A percentile compares a stretch with the other conserved stretches of the same genome.
Conservation (phyloP, 2,329 filamentous ascomycete species). For the Xylaria arbuscula region DNA sequence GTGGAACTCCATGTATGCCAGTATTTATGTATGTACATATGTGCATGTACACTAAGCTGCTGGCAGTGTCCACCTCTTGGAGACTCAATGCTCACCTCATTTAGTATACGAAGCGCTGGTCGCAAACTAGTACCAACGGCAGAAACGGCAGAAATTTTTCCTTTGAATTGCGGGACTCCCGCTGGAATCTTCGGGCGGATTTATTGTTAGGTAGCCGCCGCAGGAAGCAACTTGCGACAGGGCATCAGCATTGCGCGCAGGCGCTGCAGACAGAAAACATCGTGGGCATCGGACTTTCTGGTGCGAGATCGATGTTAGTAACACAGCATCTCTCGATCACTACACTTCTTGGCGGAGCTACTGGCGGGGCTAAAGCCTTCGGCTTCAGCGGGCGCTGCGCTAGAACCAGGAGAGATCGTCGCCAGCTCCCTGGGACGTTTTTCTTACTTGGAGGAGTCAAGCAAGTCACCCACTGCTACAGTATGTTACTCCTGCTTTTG, state of each 20-base stretch:
- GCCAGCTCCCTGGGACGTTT: conserved; percentile 31
- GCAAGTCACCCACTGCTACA: not conserved
- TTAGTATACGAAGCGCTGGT: not conserved
- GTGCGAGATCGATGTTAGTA: conserved; percentile 34
- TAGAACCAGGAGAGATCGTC: conserved; percentile 36
- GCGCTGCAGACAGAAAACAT: conserved; percentile 21
- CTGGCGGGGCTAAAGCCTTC: conserved; percentile 1
- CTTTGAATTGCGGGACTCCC: conserved; percentile 17
- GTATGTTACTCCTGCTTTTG: not conserved
- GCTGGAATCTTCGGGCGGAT: conserved; percentile 15
- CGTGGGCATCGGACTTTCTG: conserved; percentile 35
- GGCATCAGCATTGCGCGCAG: conserved; percentile 20
- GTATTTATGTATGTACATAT: too few species aligned
- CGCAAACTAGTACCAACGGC: not conserved
- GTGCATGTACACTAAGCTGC: not conserved
- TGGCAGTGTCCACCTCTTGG: not conserved
- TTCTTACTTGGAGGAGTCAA: conserved; percentile 18
- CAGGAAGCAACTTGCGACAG: conserved; percentile 26
- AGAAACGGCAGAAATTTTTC: not conserved
- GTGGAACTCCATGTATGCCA: not conserved
- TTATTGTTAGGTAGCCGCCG: not conserved
- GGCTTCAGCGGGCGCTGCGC: conserved; percentile 27
- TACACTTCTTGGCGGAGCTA: conserved; percentile 13
- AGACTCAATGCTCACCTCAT: not conserved
- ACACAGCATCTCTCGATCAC: conserved; percentile 25